Percentiles rank a stretch among this genome's conserved stretches.
phyloP scores from a whole-genome alignment of 1,284 basidiomycete genomes.

The Trichosporon coremiiforme region DNA sequence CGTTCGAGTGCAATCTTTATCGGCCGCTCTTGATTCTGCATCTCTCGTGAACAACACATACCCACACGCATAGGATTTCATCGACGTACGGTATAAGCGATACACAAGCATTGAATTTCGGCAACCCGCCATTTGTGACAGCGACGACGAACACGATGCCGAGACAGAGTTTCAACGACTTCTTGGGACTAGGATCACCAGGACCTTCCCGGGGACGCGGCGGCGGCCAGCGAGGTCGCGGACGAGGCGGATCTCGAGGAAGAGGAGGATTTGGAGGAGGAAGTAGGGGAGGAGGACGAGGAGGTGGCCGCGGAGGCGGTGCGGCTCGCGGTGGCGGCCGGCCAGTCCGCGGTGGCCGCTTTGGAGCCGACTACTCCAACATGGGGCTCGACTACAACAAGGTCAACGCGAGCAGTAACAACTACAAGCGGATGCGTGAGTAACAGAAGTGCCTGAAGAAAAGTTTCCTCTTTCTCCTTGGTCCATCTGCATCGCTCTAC shows the following conservation, averaged over 20 bases:
- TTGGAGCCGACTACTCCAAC: constrained; percentile 48
- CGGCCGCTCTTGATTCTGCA: not conserved
- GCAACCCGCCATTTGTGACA: not conserved
- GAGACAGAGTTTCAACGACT: constrained; percentile 19
- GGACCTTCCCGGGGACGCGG: not conserved
- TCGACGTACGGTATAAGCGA: not conserved
- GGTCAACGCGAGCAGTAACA: constrained; percentile 48
- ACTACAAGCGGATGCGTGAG: constrained; percentile 19
- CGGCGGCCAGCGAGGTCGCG: constrained; percentile 8
- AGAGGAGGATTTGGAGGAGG: not conserved
- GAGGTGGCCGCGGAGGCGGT: constrained; percentile 26
- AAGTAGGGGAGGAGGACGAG: constrained; percentile 29
- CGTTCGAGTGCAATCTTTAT: constrained; percentile 11
- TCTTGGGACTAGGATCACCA: not conserved
- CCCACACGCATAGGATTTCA: not conserved
- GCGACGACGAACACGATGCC: not conserved
- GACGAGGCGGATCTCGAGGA: constrained; percentile 30
- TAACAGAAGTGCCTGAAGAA: not conserved
- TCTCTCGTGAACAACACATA: not conserved
- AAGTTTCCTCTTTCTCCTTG: not conserved
- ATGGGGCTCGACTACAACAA: constrained; percentile 49
- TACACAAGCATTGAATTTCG: not conserved
- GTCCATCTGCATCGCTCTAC: not conserved
- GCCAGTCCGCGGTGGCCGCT: constrained; percentile 30
- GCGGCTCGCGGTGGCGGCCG: constrained; percentile 29